Evolutionary conservation across 2,329 filamentous ascomycete genomes (phyloP), one percentile per base, ranked within the genome.

Genomic region (Berkeleyomyces rouxiae): DNA sequence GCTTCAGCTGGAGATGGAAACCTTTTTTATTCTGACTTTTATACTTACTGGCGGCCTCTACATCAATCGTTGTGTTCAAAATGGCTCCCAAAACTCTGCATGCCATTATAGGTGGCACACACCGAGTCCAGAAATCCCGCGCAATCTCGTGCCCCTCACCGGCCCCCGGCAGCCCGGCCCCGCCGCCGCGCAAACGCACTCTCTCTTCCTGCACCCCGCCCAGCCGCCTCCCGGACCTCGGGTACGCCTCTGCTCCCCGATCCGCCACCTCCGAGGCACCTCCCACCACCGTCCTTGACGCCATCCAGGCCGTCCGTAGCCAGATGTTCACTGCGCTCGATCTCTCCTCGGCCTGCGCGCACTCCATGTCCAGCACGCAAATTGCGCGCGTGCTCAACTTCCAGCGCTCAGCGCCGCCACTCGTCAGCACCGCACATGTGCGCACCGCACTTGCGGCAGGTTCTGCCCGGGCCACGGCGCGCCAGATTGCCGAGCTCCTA

Each of bases 341-440:
- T 39, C 40, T 63, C 23, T 31, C 89, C 9, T 86, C 86, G 2
- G 75, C 78, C 23, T 74, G 73, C 53, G 74, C 74, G 7, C 75
- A 78, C 0, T 85, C 85, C 31, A 82, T 90, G 78, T 80, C 77
- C 67, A 84, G 82, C 4, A 80, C 79, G 23, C 77, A 83, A 9
- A 82, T 83, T 11, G 76, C 84, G 2, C 80, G 86, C 68, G 73
- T 87, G 13, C 75, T 89, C 61, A 82, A 83, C 65, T 84, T 81
- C 69, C 77, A 85, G 16, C 73, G 72, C 40, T 72, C 72, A 11
- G 71, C 88, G 46, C 84, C 87, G 7, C 82, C 82, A 0, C 75
- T 89, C 31, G 82, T 86, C 4, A 85, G 83, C 0, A 71, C 83
- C 23, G 79, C 83, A 1, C 86, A 90, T 69, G 70, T 90, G 5